Base-by-base conservation (phyloP, 1,139 yeast genomes). In the Magnusiomyces tetraspermus region DNA sequence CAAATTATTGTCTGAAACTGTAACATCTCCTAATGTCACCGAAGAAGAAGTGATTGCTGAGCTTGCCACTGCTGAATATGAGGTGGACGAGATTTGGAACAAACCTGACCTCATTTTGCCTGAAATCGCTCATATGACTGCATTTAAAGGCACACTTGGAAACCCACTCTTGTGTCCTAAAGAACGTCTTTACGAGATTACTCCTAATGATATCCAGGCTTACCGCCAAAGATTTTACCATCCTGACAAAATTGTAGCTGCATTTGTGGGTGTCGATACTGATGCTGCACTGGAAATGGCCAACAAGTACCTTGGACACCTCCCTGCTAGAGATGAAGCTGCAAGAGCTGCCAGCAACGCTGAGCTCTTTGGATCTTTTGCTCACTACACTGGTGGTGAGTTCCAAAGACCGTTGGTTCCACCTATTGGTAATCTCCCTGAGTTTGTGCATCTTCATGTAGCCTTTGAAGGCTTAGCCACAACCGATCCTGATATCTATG, bases 381-480 rank as follows among this genome's bases (percentile, higher is more conserved):
- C 90, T 1, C 69, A 69, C 19, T 89, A 88, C 65, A 80, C 83
- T 0, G 96, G 96, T 38, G 96, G 96, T 3, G 88, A 82, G 61
- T 66, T 75, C 21, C 71, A 80, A 26, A 71, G 86, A n/a, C 90
- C 94, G 11, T 76, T 82, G 49, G 78, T 76, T 43, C 85, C 88
- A 22, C 84, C 87, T 8, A 75, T 83, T 46, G 84, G 88, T 13
- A 82, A 82, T 63, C 72, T 82, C 55, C 95, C 95, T 13, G 94
- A 87, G 60, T 79, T 90, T 58, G 85, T 84, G 59, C 96, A 90
- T 65, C 76, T 92, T 65, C 90, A 88, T 67, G 77, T 92, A 42
- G 96, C 86, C 2, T 92, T 86, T 65, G 92, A 92, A 67, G 95
- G 97, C 21, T 74, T 86, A 2, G 86, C 96, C 0, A 82, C 90